Base-by-base conservation (phyloP, 257 asterid genomes). In the Echium plantagineum region DNA sequence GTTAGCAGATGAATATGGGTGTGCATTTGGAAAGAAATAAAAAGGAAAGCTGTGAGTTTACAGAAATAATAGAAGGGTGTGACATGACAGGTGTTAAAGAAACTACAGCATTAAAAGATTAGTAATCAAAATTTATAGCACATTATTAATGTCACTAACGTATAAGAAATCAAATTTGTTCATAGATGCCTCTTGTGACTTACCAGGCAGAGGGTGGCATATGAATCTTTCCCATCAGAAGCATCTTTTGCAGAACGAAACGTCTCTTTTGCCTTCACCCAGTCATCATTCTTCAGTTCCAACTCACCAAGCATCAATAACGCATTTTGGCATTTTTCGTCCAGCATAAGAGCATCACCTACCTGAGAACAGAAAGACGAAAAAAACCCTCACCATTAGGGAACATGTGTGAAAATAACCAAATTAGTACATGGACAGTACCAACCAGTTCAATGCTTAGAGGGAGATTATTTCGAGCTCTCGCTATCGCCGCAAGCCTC, bases 261-360 rank as follows among this genome's bases (percentile, higher is more conserved):
- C 59, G 99, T 93, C 77, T 89, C 97, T 76, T 93, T 93, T 26
- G 97, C 99, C 81, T 88, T 93, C 72, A 93, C 97, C 98, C 98
- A 93, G 76, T 93, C 99, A 65, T 93, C 97, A 77, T 93, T 93
- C 82, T 93, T 93, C 65, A 93, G 97, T 80, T 93, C 99, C 80
- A 93, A 75, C 68, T 93, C 97, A 57, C 99, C 99, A 71, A 84
- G 96, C 96, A 93, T 93, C 63, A 93, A 67, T 67, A 93, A 78
- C 63, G 95, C 99, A 86, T 93, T 89, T 52, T 77, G 79, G 74
- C 87, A 84, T 81, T 89, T 93, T 74, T 84, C 96, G 67, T 89
- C 90, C 78, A 84, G 93, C 77, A 83, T 86, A 59, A 89, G 78
- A 46, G 94, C 97, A 72, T 86, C 94, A 54, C 74, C 83, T 71